Evolutionary conservation across 345 rosid genomes (phyloP).

Genomic region (Aquilaria malaccensis): DNA sequence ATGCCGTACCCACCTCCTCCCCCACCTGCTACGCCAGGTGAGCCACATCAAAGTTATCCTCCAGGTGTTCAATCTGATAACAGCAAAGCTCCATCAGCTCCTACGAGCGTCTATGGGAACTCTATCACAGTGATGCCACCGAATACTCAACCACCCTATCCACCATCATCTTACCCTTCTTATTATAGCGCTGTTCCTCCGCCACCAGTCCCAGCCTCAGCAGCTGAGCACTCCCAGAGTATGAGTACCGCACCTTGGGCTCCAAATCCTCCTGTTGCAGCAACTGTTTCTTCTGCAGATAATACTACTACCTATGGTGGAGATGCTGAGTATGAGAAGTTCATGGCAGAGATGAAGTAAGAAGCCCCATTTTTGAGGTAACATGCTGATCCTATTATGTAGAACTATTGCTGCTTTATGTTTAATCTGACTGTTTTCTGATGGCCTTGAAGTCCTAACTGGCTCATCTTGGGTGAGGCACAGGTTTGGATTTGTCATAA

Average conservation of each 20-base stretch:
- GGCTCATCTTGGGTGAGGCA: too few species aligned
- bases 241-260: conserved; percentile 76
- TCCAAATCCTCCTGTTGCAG: conserved; percentile 41
- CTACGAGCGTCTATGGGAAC: conserved; percentile 49
- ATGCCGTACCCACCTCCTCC: conserved; percentile 61
- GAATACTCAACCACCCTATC: conserved; percentile 50
- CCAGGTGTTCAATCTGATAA: conserved; percentile 84
- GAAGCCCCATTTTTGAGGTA: conserved; percentile 42
- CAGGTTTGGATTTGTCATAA: too few species aligned
- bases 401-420: too few species aligned
- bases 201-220: conserved; percentile 42
- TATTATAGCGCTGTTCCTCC: conserved; percentile 79
- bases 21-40: conserved; percentile 44
- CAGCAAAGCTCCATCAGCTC: conserved; percentile 36
- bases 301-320: conserved; percentile 49
- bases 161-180: conserved; percentile 49
- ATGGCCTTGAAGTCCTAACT: too few species aligned
- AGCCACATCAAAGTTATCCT: conserved; percentile 73
- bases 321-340: conserved; percentile 90
- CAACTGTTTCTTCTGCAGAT: conserved; percentile 44
- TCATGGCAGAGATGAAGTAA: conserved; percentile 98
- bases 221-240: conserved; percentile 49
- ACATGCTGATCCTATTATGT: conserved; percentile 1
- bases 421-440: too few species aligned
- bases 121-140: conserved; percentile 36